Evolutionary conservation across 2,329 filamentous ascomycete species (phyloP).

Genomic region (Talaromyces sp.): DNA sequence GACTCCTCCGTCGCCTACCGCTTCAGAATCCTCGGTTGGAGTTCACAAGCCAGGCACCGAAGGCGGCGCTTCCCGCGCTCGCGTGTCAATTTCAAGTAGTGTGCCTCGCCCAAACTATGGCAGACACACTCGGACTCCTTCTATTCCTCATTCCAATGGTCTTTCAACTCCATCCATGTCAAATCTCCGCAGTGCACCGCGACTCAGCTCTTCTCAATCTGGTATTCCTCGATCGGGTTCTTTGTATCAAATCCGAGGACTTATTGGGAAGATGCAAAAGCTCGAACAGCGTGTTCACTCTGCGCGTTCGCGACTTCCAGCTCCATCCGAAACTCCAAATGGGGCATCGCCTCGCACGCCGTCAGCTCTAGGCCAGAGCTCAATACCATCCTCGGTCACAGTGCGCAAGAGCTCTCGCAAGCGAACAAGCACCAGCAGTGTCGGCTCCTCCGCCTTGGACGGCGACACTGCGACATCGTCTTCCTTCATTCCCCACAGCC

Average conservation of each 20-base stretch:
- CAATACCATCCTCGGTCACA: slow-evolving; percentile 52
- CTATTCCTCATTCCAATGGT: slow-evolving; percentile 47
- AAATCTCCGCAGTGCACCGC: slow-evolving; percentile 31
- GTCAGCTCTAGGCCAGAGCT: slow-evolving; percentile 42
- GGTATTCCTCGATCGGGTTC: slow-evolving; percentile 61
- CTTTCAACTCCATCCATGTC: slow-evolving; percentile 42
- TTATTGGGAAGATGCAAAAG: slow-evolving; percentile 96
- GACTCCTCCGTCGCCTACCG: slow-evolving; percentile 87
- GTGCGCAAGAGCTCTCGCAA: slow-evolving; percentile 43
- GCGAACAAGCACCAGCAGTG: slow-evolving; percentile 38
- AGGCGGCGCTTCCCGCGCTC: slow-evolving; percentile 43
- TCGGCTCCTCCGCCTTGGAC: slow-evolving; percentile 32
- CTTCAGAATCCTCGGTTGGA: slow-evolving; percentile 74
- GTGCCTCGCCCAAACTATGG: slow-evolving; percentile 51
- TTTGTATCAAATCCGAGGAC: slow-evolving; percentile 83
- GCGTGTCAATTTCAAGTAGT: slow-evolving; percentile 43
- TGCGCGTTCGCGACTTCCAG: slow-evolving; percentile 84
- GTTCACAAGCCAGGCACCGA: slow-evolving; percentile 48
- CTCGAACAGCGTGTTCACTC: slow-evolving; percentile 90
- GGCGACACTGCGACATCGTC: slow-evolving; percentile 26
- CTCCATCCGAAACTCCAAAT: slow-evolving; percentile 64
- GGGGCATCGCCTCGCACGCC: slow-evolving; percentile 67
- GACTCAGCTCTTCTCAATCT: slow-evolving; percentile 17
- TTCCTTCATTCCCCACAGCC: slow-evolving; percentile 28
- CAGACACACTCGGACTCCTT: slow-evolving; percentile 52